Evolutionary conservation across 306 rosid genomes (phyloP), one percentile per base, ranked within the genome.

Genomic region (Aeschynomene evenia): DNA sequence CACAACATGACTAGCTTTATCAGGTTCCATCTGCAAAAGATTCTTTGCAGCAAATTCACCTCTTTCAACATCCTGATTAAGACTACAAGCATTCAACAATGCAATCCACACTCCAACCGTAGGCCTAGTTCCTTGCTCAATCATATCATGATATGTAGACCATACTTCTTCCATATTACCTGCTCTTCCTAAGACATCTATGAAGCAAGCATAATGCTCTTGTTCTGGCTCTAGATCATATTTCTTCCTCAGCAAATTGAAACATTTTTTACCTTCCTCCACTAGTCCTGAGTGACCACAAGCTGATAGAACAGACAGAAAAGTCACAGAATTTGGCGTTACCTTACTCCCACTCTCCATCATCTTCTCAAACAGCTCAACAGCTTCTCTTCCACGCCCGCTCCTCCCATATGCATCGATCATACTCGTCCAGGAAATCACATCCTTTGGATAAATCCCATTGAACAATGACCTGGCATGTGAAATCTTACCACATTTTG

Each of bases 351-450:
- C 66, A 43, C 63, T 74, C 55, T 77, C 81, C 34, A 28, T 59
- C 85, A 81, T 72, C 64, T 54, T 58, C 75, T 63, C 76, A 78
- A 82, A 87, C 42, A 82, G 70, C 73, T 54, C 22, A 12, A 77
- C 19, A 66, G 89, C 87, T 82, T 80, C 78, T 16, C 54, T 29
- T 22, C 89, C 89, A 34, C 45, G 52, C 2, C 92, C 92, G 56
- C 78, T 74, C 36, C 77, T 69, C 49, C 89, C 89, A 76, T 77
- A 87, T 9, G 86, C 89, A 75, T 75, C 81, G 12, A 85, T 80
- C 89, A 87, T 85, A 54, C 78, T 78, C 15, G 87, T 85, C 88
- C 87, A 87, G 2, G 89, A 80, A 80, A 82, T 63, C 37, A 85
- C 89, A 77, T 80, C 72, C 77, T 80, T 84, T 6, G 42, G 68